A percentile compares a stretch with the other conserved stretches of the same genome.
These are phyloP conservation scores for Fomitopsis palustris DNA, from an alignment of 1,284 basidiomycete species.

Conservation along the genomic window DNA sequence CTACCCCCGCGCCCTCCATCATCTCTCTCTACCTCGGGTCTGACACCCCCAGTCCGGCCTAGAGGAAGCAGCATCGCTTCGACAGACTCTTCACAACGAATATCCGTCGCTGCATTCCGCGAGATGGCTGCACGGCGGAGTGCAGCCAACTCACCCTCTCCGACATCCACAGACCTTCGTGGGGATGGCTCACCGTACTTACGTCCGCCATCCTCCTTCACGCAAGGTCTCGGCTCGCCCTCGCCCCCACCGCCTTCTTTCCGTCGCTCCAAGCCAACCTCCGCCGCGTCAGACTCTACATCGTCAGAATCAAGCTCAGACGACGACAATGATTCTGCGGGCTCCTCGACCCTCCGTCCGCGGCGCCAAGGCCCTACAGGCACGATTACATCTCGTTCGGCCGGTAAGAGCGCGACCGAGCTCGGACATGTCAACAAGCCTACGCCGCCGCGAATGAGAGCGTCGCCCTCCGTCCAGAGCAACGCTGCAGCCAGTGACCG, in stretches of 20 bases:
- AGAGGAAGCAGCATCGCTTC: slow-evolving; percentile 58
- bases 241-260: slow-evolving; percentile 3
- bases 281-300: slow-evolving; percentile 10
- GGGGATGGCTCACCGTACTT: slow-evolving; percentile 23
- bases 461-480: slow-evolving; percentile 11
- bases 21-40: slow-evolving; percentile 20
- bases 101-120: slow-evolving; percentile 74
- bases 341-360: slow-evolving; percentile 32
- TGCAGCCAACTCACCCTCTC: slow-evolving; percentile 55
- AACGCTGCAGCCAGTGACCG: slow-evolving; percentile 6
- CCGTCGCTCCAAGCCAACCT: slow-evolving; percentile 16
- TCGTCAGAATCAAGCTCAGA: slow-evolving; percentile 23
- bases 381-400: slow-evolving; percentile 29
- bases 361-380: slow-evolving; percentile 20
- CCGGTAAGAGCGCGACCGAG: slow-evolving; percentile 25
- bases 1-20: slow-evolving; percentile 16
- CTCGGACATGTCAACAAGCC: slow-evolving; percentile 24
- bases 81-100: slow-evolving; percentile 64
- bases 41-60: slow-evolving; percentile 32
- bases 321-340: slow-evolving; percentile 33
- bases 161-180: slow-evolving; percentile 45
- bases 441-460: slow-evolving; percentile 16
- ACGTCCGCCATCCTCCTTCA: slow-evolving; percentile 15
- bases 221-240: not conserved
- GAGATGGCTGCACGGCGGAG: slow-evolving; percentile 70